phyloP scores from a whole-genome alignment of 1,284 basidiomycete genomes.

The Moniliella sp. region DNA sequence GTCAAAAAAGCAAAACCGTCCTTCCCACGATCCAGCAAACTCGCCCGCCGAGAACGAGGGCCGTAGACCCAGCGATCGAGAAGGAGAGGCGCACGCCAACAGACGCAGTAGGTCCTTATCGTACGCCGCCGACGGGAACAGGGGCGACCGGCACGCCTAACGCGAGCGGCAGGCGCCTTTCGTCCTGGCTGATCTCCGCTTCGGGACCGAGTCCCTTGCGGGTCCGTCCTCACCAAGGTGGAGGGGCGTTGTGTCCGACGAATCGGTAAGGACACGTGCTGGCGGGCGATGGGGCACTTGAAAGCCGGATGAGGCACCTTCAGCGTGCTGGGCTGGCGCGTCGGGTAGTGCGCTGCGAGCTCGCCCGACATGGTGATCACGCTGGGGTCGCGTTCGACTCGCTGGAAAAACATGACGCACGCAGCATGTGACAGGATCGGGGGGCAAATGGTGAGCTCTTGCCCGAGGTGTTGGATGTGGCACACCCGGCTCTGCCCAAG shows the following conservation, averaged over 20 bases:
- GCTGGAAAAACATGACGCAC: conserved; percentile 32
- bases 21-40: conserved; percentile 40
- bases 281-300: too few relatives aligned
- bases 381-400: conserved; percentile 32
- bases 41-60: conserved; percentile 35
- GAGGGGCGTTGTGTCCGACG: too few relatives aligned
- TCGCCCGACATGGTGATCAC: too few relatives aligned
- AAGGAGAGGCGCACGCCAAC: conserved; percentile 29
- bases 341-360: too few relatives aligned
- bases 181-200: too few relatives aligned
- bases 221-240: too few relatives aligned
- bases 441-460: conserved; percentile 15
- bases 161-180: too few relatives aligned
- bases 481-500: conserved; percentile 17
- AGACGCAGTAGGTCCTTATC: conserved; percentile 16
- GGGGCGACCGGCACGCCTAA: too few relatives aligned
- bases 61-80: conserved; percentile 33
- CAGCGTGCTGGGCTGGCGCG: too few relatives aligned
- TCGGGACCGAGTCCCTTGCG: too few relatives aligned
- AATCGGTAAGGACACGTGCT: too few relatives aligned
- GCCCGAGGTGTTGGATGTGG: conserved; percentile 34
- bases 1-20: conserved; percentile 41
- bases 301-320: too few relatives aligned
- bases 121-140: conserved; percentile 14
- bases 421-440: conserved; percentile 32